Base-by-base conservation (phyloP, 345 rosid species). In the Eucalyptus polyanthemos region DNA sequence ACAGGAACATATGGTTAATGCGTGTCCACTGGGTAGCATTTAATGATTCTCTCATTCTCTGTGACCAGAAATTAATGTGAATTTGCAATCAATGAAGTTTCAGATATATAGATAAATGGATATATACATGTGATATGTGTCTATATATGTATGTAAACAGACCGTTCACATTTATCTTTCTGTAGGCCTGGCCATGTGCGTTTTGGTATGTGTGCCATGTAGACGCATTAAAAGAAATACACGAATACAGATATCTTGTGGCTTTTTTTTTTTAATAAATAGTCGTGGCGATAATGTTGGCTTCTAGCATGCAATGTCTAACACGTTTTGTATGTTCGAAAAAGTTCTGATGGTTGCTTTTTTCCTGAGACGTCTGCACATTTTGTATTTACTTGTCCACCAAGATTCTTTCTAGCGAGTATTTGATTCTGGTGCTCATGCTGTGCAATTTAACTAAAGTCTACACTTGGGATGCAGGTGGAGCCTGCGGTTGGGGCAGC, bases 401-500 rank as follows among this genome's bases (percentile, higher is more conserved):
- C 5, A 44, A 76, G 85, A 76, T 21, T 76, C 85, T 76, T 76
- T 76, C 47, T 76, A 40, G 47, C 9, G 9, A 76, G 47, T 25
- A 76, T 40, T 76, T 76, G 47, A 11, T 21, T 6, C 47, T 76
- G 85, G 47, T 40, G 85, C 29, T 76, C 8, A 7, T 21, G 85
- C 47, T 40, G 27, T 11, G 40, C 12, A 50, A 21, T 42, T 42
- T 16, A 34, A 86, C 54, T 42, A 31, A 31, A 53, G 27, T 12
- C 44, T 53, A 31, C 44, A 50, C 65, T 56, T 56, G 50, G 22
- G 24, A 31, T 15, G 65, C 94, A 95, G 97, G 94, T 95, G 87
- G 97, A 95, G 90, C 97, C 97, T 54, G 96, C 96, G 1, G 93
- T 95, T 37, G 97, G 97, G 34, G 96, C 97, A 81, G 97, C 97